phyloP scores from a whole-genome alignment of 768 basidiomycete genomes.

The Hortiboletus flavorubellus region DNA sequence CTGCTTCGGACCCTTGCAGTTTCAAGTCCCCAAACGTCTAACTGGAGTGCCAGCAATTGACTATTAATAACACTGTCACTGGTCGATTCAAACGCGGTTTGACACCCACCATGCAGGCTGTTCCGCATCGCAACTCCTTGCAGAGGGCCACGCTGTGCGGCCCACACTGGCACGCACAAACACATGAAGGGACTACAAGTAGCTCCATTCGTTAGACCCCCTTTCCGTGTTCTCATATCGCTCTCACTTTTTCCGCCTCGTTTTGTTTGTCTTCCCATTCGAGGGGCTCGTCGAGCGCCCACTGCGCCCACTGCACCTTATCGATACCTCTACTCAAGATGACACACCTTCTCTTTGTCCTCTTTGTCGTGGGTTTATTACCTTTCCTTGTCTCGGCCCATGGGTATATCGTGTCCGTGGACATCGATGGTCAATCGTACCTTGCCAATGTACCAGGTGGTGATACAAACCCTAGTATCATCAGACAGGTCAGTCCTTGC shows the following conservation, averaged over 20 bases:
- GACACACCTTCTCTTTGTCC: slow-evolving; percentile 9
- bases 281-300: slow-evolving; percentile 16
- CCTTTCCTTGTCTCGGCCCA: slow-evolving; percentile 28
- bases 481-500: slow-evolving; percentile 38
- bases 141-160: slow-evolving; percentile 11
- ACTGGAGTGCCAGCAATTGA: too few species aligned
- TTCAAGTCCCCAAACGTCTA: too few species aligned
- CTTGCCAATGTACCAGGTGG: slow-evolving; percentile 33
- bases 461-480: slow-evolving; percentile 35
- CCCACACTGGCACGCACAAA: slow-evolving; percentile 13
- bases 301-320: slow-evolving; percentile 1
- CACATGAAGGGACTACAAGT: slow-evolving; percentile 16
- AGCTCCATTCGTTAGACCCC: not conserved
- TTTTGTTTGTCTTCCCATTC: not conserved
- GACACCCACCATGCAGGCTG: not conserved
- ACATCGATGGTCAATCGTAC: slow-evolving; percentile 29
- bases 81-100: too few species aligned
- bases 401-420: slow-evolving; percentile 29
- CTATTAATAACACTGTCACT: too few species aligned
- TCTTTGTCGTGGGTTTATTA: slow-evolving; percentile 12
- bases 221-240: not conserved
- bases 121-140: not conserved
- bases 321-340: slow-evolving; percentile 3
- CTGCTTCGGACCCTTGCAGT: too few species aligned
- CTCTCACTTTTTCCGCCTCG: not conserved